These are phyloP conservation scores for Alternaria ventricosa DNA, from an alignment of 2,329 filamentous ascomycete species.

Conservation along the genomic window DNA sequence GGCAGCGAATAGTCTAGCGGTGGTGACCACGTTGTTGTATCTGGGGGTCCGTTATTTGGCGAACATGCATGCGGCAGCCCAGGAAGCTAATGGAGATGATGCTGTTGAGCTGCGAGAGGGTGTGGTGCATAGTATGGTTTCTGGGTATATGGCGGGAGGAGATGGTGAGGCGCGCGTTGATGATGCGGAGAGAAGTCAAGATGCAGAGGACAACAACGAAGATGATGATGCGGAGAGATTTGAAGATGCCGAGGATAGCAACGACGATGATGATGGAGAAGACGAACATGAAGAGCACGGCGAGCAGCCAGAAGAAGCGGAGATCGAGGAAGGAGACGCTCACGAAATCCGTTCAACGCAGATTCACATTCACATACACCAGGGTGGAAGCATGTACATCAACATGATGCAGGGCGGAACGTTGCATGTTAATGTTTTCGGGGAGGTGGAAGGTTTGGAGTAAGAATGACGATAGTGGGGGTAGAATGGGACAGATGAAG, in stretches of 20 bases:
- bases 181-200: neutral
- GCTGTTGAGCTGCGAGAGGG: neutral
- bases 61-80: neutral
- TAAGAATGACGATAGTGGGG: no score
- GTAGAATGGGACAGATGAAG: no score
- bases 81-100: neutral
- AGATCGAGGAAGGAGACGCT: neutral
- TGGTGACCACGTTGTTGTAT: neutral
- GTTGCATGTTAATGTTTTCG: neutral
- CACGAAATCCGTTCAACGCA: neutral
- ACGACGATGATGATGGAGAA: neutral
- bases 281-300: no score
- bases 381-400: neutral
- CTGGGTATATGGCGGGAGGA: neutral
- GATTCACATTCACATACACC: neutral
- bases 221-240: neutral
- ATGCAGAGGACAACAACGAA: neutral
- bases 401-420: neutral
- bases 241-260: neutral
- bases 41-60: neutral
- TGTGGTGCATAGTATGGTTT: rapidly evolving
- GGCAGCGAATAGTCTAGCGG: neutral
- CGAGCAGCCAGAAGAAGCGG: no score
- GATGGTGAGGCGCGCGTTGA: rapidly evolving
- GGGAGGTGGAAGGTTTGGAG: neutral